Evolutionary conservation across 1,139 yeast genomes (phyloP).

Genomic region (Saccharomyces hybrid): DNA sequence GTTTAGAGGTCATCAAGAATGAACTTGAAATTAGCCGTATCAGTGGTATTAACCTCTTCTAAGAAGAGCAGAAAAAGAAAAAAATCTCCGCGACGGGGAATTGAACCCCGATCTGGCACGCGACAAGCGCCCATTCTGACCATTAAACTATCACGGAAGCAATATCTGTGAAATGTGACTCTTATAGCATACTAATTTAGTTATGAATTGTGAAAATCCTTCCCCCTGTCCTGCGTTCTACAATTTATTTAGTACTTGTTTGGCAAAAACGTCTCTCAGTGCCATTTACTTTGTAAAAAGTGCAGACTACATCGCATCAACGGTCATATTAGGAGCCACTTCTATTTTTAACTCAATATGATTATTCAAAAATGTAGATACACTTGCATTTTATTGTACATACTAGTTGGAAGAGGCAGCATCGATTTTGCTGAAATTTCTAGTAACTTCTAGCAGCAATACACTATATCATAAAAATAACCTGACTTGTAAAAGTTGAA

Average conservation of each 20-base stretch:
- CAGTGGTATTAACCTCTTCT: background rate
- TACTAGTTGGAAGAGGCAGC: background rate
- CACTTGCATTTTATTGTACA: background rate
- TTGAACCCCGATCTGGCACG: constrained; percentile 36
- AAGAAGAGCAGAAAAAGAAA: background rate
- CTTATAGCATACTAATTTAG: no score
- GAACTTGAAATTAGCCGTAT: background rate
- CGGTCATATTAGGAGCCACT: no score
- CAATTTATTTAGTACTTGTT: no score
- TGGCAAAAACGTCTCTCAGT: no score
- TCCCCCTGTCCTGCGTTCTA: no score
- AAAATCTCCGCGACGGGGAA: constrained; percentile 35
- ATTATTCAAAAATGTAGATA: background rate
- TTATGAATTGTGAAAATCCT: no score
- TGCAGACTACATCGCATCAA: no score
- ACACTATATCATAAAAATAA: background rate
- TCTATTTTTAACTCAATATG: no score
- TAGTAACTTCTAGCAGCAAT: no score
- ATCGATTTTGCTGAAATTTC: background rate
- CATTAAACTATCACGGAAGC: constrained; percentile 32
- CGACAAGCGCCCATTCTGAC: constrained; percentile 35
- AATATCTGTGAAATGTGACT: background rate
- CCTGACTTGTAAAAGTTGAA: background rate
- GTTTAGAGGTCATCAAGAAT: background rate
- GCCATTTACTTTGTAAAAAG: no score